These are phyloP conservation scores for Lolium rigidum DNA, from an alignment of 176 grass and related monocot species.

Conservation along the genomic window DNA sequence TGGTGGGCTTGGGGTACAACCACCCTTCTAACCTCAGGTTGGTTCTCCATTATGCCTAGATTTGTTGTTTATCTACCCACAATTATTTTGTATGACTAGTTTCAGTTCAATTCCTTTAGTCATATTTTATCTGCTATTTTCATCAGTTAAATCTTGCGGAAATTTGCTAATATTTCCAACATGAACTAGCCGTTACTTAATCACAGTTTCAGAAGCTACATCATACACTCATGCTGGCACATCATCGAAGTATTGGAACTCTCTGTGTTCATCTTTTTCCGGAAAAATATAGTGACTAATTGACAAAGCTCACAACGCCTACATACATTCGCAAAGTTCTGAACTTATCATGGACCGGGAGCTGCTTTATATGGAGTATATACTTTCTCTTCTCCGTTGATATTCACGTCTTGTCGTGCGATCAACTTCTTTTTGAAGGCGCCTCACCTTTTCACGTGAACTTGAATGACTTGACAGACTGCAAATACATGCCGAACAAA, in stretches of 20 bases:
- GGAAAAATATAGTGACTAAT: too few relatives aligned
- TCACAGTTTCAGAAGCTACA: not conserved
- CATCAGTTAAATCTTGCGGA: too few relatives aligned
- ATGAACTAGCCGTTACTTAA: not conserved
- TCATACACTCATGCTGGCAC: not conserved
- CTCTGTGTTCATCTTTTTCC: not conserved
- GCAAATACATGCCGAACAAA: conserved; percentile 25
- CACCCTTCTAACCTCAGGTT: too few relatives aligned
- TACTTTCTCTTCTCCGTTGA: not conserved
- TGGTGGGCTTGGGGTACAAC: too few relatives aligned
- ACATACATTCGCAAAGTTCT: not conserved
- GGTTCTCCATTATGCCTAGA: too few relatives aligned
- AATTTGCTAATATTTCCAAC: too few relatives aligned
- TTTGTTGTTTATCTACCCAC: too few relatives aligned
- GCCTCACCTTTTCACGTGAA: conserved; percentile 45
- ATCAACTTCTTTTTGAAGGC: not conserved
- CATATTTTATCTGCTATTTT: too few relatives aligned
- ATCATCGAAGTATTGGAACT: not conserved
- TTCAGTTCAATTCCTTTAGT: too few relatives aligned
- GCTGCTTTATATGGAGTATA: not conserved
- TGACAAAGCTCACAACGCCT: not conserved
- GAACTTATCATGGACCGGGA: not conserved
- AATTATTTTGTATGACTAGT: too few relatives aligned
- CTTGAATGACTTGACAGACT: conserved; percentile 79
- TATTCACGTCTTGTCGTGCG: not conserved